These are phyloP conservation scores for Cystobasidium onofrii DNA, from an alignment of 768 basidiomycete genomes.

Conservation along the genomic window DNA sequence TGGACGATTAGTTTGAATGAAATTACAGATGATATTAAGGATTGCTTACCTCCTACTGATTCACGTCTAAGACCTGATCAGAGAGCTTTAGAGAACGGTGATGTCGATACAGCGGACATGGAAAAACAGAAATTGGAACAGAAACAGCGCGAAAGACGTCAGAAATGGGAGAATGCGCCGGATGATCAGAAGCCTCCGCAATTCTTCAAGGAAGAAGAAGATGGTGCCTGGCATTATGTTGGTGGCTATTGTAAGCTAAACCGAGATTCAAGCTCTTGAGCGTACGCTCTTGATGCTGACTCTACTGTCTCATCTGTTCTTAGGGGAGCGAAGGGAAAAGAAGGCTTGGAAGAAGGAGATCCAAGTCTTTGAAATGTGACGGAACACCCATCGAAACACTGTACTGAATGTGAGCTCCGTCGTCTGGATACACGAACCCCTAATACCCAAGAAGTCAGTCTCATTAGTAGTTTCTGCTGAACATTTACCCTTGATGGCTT, in stretches of 20 bases:
- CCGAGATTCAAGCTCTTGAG: not conserved
- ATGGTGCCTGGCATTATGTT: constrained; percentile 15
- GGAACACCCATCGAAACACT: no score
- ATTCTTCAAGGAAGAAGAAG: constrained; percentile 23
- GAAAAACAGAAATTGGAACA: constrained; percentile 76
- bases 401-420: no score
- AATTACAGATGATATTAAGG: constrained; percentile 42
- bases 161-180: constrained; percentile 7
- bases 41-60: constrained; percentile 69
- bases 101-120: constrained; percentile 70
- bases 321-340: constrained; percentile 27
- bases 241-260: constrained; percentile 20
- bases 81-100: constrained; percentile 82
- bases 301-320: not conserved
- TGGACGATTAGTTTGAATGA: constrained; percentile 87
- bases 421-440: no score
- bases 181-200: constrained; percentile 12
- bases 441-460: no score
- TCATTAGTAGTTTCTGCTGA: no score
- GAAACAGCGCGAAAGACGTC: constrained; percentile 50
- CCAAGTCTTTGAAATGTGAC: constrained; percentile 30
- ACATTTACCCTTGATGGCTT: no score
- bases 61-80: constrained; percentile 88
- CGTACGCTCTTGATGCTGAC: not conserved
- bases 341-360: constrained; percentile 16